A percentile compares a stretch with the other conserved stretches of the same genome.
Conservation (phyloP, 2,329 filamentous ascomycete species). For the Pseudocercospora macadamiae region DNA sequence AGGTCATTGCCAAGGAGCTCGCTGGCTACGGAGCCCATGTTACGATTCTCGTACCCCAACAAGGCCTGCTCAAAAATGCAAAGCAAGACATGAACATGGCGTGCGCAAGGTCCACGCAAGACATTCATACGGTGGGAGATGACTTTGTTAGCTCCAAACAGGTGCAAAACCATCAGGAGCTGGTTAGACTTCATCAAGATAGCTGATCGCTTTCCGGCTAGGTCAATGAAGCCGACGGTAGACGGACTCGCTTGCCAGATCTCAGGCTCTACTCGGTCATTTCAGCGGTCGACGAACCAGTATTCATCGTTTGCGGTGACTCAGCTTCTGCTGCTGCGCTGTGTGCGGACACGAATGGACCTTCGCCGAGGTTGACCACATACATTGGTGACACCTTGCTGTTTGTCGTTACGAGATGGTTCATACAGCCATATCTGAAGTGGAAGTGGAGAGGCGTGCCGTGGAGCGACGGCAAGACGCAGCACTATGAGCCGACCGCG, state of each 20-base stretch:
- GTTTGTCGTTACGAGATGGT: neutral
- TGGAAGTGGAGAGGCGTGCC: neutral
- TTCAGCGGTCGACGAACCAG: neutral
- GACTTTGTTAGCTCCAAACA: too few relatives aligned
- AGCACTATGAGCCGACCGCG: too few relatives aligned
- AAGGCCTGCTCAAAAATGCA: neutral
- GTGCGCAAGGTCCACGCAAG: neutral
- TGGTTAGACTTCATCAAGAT: too few relatives aligned
- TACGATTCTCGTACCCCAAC: neutral
- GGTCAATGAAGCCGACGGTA: too few relatives aligned
- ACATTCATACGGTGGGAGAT: neutral
- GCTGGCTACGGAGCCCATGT: constrained; percentile 1
- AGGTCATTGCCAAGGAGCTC: neutral
- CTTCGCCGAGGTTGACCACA: neutral
- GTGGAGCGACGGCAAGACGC: neutral
- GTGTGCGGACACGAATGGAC: constrained; percentile 1
- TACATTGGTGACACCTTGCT: neutral
- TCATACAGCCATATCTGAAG: neutral
- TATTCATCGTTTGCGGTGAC: neutral
- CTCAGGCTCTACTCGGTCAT: too few relatives aligned
- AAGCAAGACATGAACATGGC: neutral
- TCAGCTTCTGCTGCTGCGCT: neutral
- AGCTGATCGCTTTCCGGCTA: too few relatives aligned
- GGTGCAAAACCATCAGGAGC: too few relatives aligned
- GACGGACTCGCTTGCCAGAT: too few relatives aligned